phyloP scores from a whole-genome alignment of 148 eudicot genomes.

The Pharnaceum exiguum region DNA sequence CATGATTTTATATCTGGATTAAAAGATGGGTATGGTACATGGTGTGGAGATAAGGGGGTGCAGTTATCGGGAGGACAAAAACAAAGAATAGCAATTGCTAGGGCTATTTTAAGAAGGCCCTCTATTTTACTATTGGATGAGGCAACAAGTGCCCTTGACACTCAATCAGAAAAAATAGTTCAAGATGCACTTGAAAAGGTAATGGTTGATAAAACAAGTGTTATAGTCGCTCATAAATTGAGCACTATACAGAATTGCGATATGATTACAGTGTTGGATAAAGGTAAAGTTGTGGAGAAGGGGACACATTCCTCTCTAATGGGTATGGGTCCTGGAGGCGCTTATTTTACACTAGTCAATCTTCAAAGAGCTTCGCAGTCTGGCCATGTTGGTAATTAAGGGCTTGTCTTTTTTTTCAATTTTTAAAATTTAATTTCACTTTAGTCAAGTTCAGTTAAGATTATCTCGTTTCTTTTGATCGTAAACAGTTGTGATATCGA shows the following conservation, averaged over 20 bases:
- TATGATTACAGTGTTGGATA: constrained; percentile 53
- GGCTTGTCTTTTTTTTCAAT: too few relatives aligned
- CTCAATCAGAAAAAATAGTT: constrained; percentile 20
- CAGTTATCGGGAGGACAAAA: constrained; percentile 39
- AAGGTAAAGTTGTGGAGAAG: constrained; percentile 53
- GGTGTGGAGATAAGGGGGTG: constrained; percentile 53
- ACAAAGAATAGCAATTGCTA: constrained; percentile 27
- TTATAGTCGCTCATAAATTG: constrained; percentile 59
- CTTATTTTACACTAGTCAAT: constrained; percentile 23
- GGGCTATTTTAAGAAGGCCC: constrained; percentile 20
- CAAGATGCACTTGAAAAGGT: constrained; percentile 20
- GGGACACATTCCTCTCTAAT: constrained; percentile 50
- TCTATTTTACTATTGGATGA: constrained; percentile 16
- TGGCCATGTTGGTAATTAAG: too few relatives aligned
- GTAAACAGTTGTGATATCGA: too few relatives aligned
- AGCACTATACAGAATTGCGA: constrained; percentile 64
- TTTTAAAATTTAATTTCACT: too few relatives aligned
- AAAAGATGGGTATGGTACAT: constrained; percentile 48
- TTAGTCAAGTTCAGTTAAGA: too few relatives aligned
- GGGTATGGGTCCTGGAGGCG: constrained; percentile 32
- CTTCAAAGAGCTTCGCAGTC: constrained; percentile 9
- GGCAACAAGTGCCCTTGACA: constrained; percentile 25
- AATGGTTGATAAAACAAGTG: constrained; percentile 26
- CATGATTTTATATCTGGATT: constrained; percentile 48
- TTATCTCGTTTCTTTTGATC: too few relatives aligned